Evolutionary conservation across 768 basidiomycete species (phyloP).

Genomic region (Exsudoporus frostii): DNA sequence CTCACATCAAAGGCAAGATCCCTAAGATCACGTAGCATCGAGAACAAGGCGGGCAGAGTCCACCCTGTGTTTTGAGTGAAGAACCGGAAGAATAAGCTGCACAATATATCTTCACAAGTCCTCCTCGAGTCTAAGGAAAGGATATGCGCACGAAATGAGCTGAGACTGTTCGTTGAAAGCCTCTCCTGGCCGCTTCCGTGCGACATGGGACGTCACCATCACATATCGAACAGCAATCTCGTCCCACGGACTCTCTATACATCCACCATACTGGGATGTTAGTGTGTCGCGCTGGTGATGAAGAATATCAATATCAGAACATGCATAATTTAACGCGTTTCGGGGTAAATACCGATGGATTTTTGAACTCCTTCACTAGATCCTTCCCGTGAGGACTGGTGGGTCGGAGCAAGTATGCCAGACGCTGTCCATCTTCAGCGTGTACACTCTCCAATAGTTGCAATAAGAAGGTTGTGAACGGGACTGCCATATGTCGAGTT

Average conservation of each 20-base stretch:
- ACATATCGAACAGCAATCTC: slow-evolving; percentile 85
- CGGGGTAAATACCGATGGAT: slow-evolving; percentile 41
- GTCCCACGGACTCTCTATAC: slow-evolving; percentile 76
- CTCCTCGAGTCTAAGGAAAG: neutral
- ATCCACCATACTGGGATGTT: slow-evolving; percentile 45
- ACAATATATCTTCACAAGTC: neutral
- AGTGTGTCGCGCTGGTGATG: slow-evolving; percentile 28
- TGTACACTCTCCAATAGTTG: slow-evolving; percentile 61
- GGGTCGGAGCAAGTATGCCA: slow-evolving; percentile 73
- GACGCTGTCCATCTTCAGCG: slow-evolving; percentile 61
- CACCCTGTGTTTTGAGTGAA: slow-evolving; percentile 82
- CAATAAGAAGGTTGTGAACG: slow-evolving; percentile 57
- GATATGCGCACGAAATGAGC: slow-evolving; percentile 64
- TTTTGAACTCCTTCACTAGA: slow-evolving; percentile 68
- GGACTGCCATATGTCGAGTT: slow-evolving; percentile 32
- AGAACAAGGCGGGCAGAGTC: slow-evolving; percentile 82
- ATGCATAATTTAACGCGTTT: neutral
- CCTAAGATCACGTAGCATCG: slow-evolving; percentile 74
- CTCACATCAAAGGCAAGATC: slow-evolving; percentile 83
- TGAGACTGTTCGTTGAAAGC: slow-evolving; percentile 81
- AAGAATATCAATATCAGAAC: neutral
- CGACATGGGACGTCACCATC: slow-evolving; percentile 66
- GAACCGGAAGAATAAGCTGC: slow-evolving; percentile 72
- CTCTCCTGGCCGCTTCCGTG: slow-evolving; percentile 60
- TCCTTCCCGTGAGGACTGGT: slow-evolving; percentile 77